Base-by-base conservation (phyloP, 257 asterid genomes). In the Leonotis leonurus region DNA sequence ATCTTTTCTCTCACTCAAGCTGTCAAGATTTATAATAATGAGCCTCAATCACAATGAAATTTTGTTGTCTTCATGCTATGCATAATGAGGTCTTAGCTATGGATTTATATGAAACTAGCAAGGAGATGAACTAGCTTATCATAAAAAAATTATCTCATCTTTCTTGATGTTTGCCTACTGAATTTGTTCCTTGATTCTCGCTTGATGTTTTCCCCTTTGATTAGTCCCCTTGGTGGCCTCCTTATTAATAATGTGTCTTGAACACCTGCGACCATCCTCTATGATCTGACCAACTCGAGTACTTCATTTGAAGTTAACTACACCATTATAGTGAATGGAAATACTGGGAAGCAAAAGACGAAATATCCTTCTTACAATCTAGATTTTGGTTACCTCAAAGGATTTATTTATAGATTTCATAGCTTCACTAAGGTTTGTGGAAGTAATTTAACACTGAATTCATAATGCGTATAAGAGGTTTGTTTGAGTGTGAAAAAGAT, bases 381-480 rank as follows among this genome's bases (percentile, higher is more conserved):
- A 44, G 44, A 36, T 12, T 40, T 50, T 37, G 45, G 40, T 27
- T 26, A 21, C 25, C 18, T 37, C 4, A 14, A 51, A 26, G 17
- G 18, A 26, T 33, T 33, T 33, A 37, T 57, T 11, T 11, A 20
- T 25, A 52, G 25, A 61, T 61, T 13, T 32, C 30, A 25, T 27
- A 8, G 17, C 40, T 37, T 14, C 26, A 45, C 49, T 45, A n/a
- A 29, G 64, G 64, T 41, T 53, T 26, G 2, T 41, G 12, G 7
- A 44, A 68, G 64, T 41, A 49, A 56, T 7, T 29, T 20, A 52
- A 20, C 26, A 16, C 59, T 64, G 29, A 61, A 55, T 35, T 57
- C 45, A 55, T 55, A 48, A 39, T 40, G 63, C 14, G 17, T 61
- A 53, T 20, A 24, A 62, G 66, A 60, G 41, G 36, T 36, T 33